Evolutionary conservation across 1,284 basidiomycete species (phyloP).

Genomic region (Apiotrichum veenhuisii): DNA sequence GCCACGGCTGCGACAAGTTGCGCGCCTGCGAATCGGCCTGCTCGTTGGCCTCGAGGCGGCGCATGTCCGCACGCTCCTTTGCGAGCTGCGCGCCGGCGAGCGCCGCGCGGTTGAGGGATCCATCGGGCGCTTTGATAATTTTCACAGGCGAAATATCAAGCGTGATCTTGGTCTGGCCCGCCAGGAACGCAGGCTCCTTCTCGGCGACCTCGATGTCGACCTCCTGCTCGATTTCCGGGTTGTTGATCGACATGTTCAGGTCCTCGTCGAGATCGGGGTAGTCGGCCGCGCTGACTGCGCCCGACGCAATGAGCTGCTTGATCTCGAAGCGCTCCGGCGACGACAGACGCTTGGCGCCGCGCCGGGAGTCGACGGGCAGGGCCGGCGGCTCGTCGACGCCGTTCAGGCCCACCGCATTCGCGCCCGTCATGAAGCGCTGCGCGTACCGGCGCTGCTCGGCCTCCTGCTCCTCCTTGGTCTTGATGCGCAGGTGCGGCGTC

Average conservation of each 20-base stretch:
- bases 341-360: conserved; percentile 80
- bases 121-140: conserved; percentile 91
- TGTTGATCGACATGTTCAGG: conserved; percentile 68
- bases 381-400: conserved; percentile 9
- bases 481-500: conserved; percentile 81
- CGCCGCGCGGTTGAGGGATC: conserved; percentile 91
- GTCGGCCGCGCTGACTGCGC: conserved; percentile 84
- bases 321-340: conserved; percentile 99
- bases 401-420: conserved; percentile 51
- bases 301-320: conserved; percentile 96
- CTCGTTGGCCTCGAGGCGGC: conserved; percentile 92
- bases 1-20: conserved; percentile 92
- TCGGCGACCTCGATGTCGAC: conserved; percentile 96
- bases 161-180: conserved; percentile 91
- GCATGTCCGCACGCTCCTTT: conserved; percentile 89
- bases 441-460: conserved; percentile 68
- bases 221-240: conserved; percentile 87
- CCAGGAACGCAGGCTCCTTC: conserved; percentile 93
- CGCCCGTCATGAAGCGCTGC: conserved; percentile 61
- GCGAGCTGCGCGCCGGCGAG: conserved; percentile 87
- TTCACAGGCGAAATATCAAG: conserved; percentile 96
- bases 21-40: conserved; percentile 87
- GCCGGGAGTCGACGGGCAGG: conserved; percentile 56
- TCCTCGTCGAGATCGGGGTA: conserved; percentile 96
- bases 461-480: conserved; percentile 80